Conservation (phyloP, 2,329 filamentous ascomycete species). For the Celoporthe dispersa region DNA sequence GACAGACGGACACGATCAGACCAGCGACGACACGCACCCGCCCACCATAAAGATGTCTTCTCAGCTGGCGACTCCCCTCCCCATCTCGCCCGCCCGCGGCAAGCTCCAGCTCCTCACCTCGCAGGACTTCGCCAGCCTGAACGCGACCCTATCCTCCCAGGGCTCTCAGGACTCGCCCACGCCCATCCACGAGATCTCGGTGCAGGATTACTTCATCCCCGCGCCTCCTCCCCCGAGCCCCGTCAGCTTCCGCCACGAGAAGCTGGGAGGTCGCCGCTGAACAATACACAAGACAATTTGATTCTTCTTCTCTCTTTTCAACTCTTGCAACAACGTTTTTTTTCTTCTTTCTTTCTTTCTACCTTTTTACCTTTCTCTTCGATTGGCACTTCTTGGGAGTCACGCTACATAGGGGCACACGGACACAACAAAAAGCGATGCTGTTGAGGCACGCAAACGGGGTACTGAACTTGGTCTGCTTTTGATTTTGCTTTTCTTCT, state of each 20-base stretch:
- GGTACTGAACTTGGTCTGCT: conserved; percentile 15
- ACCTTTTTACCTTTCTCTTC: neutral
- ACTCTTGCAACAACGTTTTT: no score
- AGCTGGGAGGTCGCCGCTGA: conserved; percentile 17
- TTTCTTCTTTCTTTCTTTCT: neutral
- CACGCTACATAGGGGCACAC: conserved; percentile 9
- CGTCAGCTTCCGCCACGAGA: conserved; percentile 56
- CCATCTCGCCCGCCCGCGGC: conserved; percentile 53
- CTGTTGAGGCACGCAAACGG: conserved; percentile 9
- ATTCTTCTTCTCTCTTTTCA: no score
- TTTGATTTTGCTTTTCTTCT: conserved; percentile 19
- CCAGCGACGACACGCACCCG: neutral
- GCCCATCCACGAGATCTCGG: conserved; percentile 56
- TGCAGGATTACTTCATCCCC: conserved; percentile 67
- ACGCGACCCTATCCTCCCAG: conserved; percentile 53
- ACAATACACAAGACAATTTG: neutral
- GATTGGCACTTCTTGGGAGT: conserved; percentile 15
- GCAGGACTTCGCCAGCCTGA: conserved; percentile 59
- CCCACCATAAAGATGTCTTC: conserved; percentile 45
- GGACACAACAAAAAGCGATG: conserved; percentile 5
- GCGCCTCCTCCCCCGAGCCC: conserved; percentile 68
- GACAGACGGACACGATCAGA: neutral
- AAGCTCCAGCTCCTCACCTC: conserved; percentile 49
- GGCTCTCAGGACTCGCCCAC: conserved; percentile 47
- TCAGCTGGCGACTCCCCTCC: conserved; percentile 51